phyloP scores from a whole-genome alignment of 768 basidiomycete genomes.

The Pisolithus microcarpus region DNA sequence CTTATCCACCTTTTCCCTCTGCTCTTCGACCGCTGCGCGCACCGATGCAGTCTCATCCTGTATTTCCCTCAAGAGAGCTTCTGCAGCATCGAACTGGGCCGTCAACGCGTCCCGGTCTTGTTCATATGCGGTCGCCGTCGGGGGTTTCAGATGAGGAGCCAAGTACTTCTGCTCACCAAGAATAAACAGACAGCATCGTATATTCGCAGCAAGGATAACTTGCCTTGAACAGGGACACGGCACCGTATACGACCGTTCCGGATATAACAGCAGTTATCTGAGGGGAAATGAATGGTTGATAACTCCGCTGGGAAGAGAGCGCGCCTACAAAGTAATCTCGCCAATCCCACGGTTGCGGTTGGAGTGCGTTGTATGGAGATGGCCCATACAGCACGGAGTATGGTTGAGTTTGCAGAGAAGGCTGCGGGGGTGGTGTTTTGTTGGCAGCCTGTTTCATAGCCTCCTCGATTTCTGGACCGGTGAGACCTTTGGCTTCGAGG shows the following conservation, averaged over 20 bases:
- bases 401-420: conserved; percentile 15
- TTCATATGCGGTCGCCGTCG: conserved; percentile 83
- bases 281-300: conserved; percentile 11
- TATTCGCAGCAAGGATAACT: conserved; percentile 8
- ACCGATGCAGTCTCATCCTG: conserved; percentile 71
- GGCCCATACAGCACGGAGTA: conserved; percentile 40
- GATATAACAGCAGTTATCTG: conserved; percentile 93
- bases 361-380: conserved; percentile 35
- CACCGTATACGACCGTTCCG: conserved; percentile 76
- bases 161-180: conserved; percentile 68
- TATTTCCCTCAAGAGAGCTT: conserved; percentile 73
- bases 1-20: conserved; percentile 63
- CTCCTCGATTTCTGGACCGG: conserved; percentile 74
- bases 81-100: conserved; percentile 86
- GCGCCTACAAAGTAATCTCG: conserved; percentile 87
- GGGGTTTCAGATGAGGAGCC: conserved; percentile 84
- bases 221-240: conserved; percentile 73
- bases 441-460: conserved; percentile 62
- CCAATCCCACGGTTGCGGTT: conserved; percentile 76
- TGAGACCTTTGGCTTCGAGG: conserved; percentile 91
- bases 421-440: conserved; percentile 6
- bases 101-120: conserved; percentile 77
- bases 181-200: background rate
- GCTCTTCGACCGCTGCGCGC: conserved; percentile 65
- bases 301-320: background rate